Base-by-base conservation (phyloP, 768 basidiomycete genomes). In the Mycena haematopus region DNA sequence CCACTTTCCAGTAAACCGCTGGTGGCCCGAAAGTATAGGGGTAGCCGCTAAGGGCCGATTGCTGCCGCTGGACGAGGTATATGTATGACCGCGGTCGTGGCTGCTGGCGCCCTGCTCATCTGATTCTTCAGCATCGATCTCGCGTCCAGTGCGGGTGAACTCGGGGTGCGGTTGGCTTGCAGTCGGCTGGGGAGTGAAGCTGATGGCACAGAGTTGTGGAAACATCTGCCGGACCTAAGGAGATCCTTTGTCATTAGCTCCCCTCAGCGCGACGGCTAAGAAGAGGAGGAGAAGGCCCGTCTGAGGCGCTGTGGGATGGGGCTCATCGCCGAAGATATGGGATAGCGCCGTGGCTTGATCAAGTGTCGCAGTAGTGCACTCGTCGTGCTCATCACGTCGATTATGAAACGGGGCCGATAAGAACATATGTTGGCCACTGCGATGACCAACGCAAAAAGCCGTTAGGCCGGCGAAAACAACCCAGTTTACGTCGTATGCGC, bases 401-500 rank as follows among this genome's bases (percentile, higher is more conserved):
- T 61, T 61, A 10, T n/a, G 24, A 46, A 60, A 33, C 9, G 46
- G 45, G 5, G 45, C 8, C 29, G 47, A 58, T 52, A 52, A 61
- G 2, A 61, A 17, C 45, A 61, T 55, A 27, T 61, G 60, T 36
- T 38, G 2, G 35, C 52, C 60, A 1, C 5, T 24, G 8, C 60
- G 42, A 33, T 55, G 24, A 17, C 52, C 60, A 11, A 61, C 52
- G 5, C 19, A 29, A 22, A 29, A 61, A 13, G 33, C 51, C 8
- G 52, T 55, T 36, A 33, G 14, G 44, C 52, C 47, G 8, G 45
- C 52, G 14, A 47, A 61, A 9, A 61, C 17, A 2, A 55, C 19
- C 60, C 60, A 61, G 24, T 61, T 21, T 3, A 33, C 17, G 17
- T 49, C 36, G 53, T 61, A 61, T 38, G 60, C 60, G 1, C 24